Base-by-base conservation (phyloP, 805 yeast genomes). In the Kluyveromyces wickerhamii region DNA sequence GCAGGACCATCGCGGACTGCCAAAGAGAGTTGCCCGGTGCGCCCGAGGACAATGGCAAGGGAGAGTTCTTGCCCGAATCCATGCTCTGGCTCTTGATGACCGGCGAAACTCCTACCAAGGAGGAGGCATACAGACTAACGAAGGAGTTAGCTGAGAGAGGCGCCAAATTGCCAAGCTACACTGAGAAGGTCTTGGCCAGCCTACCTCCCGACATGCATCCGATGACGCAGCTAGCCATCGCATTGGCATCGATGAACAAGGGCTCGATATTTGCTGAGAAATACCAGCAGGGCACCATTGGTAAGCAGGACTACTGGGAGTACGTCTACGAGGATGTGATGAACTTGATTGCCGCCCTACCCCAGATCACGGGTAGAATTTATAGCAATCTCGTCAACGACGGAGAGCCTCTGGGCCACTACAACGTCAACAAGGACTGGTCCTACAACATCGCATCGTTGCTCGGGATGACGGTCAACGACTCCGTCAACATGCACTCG, bases 191-290 rank as follows among this genome's bases (percentile, higher is more conserved):
- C 35, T 62, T 81, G 43, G 80, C 76, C 63, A 59, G 69, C 33
- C 67, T 79, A 40, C 92, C 92, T 36, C 55, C 70, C 26, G 68
- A 74, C 46, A 66, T 81, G 56, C 92, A 81, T 60, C 92, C 92
- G 54, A 81, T 81, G 92, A 79, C 89, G 20, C 92, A 81, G 58
- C 67, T 81, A 50, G 71, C 85, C 32, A 79, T 82, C 52, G 88
- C 84, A 21, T 74, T 82, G 32, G 69, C 79, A 37, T 79, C 87
- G 26, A 68, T 82, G 57, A 81, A 79, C 62, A 69, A 77, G 40
- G 80, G 77, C 47, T 79, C 87, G 13, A 63, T 60, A 44, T 81
- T 81, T 62, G 85, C 87, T 38, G 67, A 67, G 59, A 81, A 81
- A 27, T 81, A 82, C 60, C 82, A 78, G 45, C 54, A 63, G 43